Evolutionary conservation across 768 basidiomycete genomes (phyloP).

Genomic region (Lactarius hengduanensis): DNA sequence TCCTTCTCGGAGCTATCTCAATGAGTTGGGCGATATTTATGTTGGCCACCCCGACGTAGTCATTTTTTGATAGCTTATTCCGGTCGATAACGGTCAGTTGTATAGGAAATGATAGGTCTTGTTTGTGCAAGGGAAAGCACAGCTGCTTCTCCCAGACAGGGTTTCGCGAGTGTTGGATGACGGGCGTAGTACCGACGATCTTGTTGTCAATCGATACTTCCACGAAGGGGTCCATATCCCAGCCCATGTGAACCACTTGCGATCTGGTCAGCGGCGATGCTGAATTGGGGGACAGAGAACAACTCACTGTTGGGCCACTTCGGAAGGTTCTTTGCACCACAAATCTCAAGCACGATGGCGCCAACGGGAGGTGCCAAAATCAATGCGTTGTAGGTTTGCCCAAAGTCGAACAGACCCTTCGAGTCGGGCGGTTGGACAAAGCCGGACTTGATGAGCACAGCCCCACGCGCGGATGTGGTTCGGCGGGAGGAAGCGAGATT

Average conservation of each 20-base stretch:
- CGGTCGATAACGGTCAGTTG: slow-evolving; percentile 89
- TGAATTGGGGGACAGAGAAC: not conserved
- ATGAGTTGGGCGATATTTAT: slow-evolving; percentile 69
- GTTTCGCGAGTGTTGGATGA: slow-evolving; percentile 79
- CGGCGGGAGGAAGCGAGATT: not conserved
- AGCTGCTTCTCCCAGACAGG: slow-evolving; percentile 95
- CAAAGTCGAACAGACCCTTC: not conserved
- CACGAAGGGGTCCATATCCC: slow-evolving; percentile 98
- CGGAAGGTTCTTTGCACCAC: slow-evolving; percentile 80
- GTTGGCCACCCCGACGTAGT: slow-evolving; percentile 76
- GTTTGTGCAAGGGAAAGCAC: slow-evolving; percentile 88
- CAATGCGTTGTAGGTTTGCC: not conserved
- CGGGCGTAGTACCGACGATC: slow-evolving; percentile 81
- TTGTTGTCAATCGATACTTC: slow-evolving; percentile 96
- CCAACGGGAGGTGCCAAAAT: slow-evolving; percentile 46
- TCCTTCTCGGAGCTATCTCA: slow-evolving; percentile 36
- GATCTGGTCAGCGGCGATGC: not conserved
- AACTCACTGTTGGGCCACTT: slow-evolving; percentile 79
- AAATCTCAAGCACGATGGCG: slow-evolving; percentile 92
- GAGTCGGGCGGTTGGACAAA: not conserved
- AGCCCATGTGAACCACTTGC: slow-evolving; percentile 78
- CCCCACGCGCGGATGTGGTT: not conserved
- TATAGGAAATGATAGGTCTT: slow-evolving; percentile 75
- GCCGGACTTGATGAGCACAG: not conserved
- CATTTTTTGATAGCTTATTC: slow-evolving; percentile 91